Conservation (phyloP, 2,329 filamentous ascomycete species). For the Colletotrichum sp. region DNA sequence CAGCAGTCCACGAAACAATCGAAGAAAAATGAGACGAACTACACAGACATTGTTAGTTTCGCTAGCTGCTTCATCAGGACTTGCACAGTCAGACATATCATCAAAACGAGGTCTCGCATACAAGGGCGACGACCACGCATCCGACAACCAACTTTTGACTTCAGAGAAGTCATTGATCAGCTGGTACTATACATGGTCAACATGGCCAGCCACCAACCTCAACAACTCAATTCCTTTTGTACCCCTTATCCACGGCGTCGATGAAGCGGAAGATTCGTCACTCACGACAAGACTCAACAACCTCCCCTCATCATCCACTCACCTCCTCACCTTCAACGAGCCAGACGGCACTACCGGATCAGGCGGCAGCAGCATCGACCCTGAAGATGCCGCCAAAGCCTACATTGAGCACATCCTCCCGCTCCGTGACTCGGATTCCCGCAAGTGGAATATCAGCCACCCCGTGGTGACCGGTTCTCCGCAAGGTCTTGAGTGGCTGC, state of each 20-base stretch:
- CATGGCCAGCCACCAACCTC: slow-evolving; percentile 29
- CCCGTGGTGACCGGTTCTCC: slow-evolving; percentile 45
- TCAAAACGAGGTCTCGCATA: slow-evolving; percentile 19
- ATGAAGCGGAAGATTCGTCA: slow-evolving; percentile 32
- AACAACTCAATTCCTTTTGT: slow-evolving; percentile 36
- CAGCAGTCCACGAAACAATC: not conserved
- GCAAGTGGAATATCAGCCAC: slow-evolving; percentile 43
- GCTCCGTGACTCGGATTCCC: slow-evolving; percentile 22
- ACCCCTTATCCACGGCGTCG: slow-evolving; percentile 41
- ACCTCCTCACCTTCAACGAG: slow-evolving; percentile 47
- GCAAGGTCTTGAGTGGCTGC: slow-evolving; percentile 42
- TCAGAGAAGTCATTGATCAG: slow-evolving; percentile 40
- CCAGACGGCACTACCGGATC: slow-evolving; percentile 43
- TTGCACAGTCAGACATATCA: not conserved
- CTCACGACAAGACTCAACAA: slow-evolving; percentile 29
- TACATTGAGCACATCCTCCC: slow-evolving; percentile 43
- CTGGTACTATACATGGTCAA: slow-evolving; percentile 51
- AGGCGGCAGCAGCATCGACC: slow-evolving; percentile 42
- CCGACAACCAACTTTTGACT: slow-evolving; percentile 38
- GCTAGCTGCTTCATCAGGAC: not conserved
- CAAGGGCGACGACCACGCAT: slow-evolving; percentile 15
- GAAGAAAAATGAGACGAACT: not conserved
- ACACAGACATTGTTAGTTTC: not conserved
- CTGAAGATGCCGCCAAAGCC: slow-evolving; percentile 40
- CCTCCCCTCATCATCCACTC: slow-evolving; percentile 38